phyloP scores from a whole-genome alignment of 257 asterid species.

The Scutellaria galericulata region DNA sequence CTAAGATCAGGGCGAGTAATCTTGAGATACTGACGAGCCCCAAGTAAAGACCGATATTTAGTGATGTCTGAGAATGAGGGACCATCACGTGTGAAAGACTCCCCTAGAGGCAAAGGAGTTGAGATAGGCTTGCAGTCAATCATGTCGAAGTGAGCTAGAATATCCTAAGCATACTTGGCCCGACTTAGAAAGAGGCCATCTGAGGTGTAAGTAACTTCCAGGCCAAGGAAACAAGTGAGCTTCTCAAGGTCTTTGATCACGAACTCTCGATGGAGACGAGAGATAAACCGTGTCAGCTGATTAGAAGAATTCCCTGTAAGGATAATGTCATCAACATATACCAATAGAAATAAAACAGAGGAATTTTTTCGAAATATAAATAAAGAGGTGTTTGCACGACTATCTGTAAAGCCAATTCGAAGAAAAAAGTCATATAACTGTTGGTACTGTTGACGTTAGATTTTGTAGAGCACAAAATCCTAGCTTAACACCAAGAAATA shows the following conservation, averaged over 20 bases:
- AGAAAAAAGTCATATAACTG: neutral
- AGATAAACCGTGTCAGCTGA: neutral
- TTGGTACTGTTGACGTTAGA: too few relatives aligned
- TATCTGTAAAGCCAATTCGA: neutral
- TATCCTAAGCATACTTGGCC: neutral
- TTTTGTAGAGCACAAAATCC: neutral
- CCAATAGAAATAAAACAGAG: neutral
- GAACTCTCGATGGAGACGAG: neutral
- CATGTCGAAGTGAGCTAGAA: neutral
- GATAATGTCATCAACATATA: too few relatives aligned
- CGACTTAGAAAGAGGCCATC: neutral
- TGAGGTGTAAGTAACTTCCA: neutral
- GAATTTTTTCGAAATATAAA: neutral
- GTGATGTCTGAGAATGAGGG: too few relatives aligned
- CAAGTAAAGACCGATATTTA: too few relatives aligned
- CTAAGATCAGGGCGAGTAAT: too few relatives aligned
- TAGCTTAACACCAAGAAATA: too few relatives aligned
- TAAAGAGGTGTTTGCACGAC: neutral
- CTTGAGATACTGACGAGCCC: too few relatives aligned
- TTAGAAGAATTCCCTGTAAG: neutral
- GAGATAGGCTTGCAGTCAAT: neutral
- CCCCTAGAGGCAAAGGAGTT: too few relatives aligned
- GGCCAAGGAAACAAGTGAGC: neutral
- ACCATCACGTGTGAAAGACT: too few relatives aligned
- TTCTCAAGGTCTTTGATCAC: neutral